Evolutionary conservation across 2,329 filamentous ascomycete species (phyloP).

Genomic region (Diplocarpon rosae): DNA sequence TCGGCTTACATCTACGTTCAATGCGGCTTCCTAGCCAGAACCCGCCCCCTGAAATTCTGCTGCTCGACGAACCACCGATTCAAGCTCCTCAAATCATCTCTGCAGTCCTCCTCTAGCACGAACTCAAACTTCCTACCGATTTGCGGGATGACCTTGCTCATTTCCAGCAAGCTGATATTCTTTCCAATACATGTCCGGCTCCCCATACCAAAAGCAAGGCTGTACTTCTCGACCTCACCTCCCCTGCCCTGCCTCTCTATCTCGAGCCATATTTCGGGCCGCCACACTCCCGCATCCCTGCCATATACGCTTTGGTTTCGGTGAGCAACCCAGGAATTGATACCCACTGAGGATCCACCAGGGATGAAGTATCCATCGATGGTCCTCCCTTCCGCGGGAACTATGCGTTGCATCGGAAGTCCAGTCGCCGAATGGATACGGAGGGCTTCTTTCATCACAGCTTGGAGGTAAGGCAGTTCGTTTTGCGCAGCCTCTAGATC

Average conservation of each 20-base stretch:
- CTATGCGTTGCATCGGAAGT: constrained; percentile 38
- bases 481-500: constrained; percentile 30
- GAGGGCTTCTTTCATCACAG: constrained; percentile 41
- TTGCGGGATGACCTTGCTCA: constrained; percentile 33
- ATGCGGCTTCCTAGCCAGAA: constrained; percentile 8
- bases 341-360: constrained; percentile 27
- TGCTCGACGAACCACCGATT: constrained; percentile 26
- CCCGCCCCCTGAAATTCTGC: constrained; percentile 17
- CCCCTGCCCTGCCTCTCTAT: constrained; percentile 31
- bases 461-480: constrained; percentile 35
- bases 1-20: too few relatives aligned
- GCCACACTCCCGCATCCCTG: constrained; percentile 35
- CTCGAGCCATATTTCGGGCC: constrained; percentile 40
- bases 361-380: constrained; percentile 34
- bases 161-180: constrained; percentile 34
- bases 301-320: constrained; percentile 38
- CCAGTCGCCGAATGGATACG: constrained; percentile 39
- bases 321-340: constrained; percentile 26
- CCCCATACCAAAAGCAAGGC: constrained; percentile 30
- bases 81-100: constrained; percentile 10
- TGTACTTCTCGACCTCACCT: constrained; percentile 37
- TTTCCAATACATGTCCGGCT: constrained; percentile 34
- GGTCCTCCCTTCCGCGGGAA: constrained; percentile 34
- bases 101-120: constrained; percentile 15
- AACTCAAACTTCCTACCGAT: constrained; percentile 25